Percentiles rank a stretch among this genome's conserved stretches.
These are phyloP conservation scores for Dittrichia graveolens DNA, from an alignment of 129 eudicot genomes.

Conservation along the genomic window DNA sequence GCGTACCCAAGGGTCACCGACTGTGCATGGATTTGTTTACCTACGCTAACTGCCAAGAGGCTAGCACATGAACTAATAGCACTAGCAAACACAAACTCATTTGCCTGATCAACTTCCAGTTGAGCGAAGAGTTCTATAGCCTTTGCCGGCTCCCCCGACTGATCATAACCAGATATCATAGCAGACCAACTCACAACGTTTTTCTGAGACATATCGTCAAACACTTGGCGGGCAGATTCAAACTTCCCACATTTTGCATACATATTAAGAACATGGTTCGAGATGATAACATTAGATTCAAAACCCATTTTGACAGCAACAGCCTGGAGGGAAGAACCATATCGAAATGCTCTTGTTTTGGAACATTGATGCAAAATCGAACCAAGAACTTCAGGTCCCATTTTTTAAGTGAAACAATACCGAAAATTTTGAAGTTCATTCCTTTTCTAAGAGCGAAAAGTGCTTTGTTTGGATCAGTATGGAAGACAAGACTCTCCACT, in stretches of 20 bases:
- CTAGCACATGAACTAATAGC: constrained; percentile 67
- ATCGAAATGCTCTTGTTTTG: constrained; percentile 45
- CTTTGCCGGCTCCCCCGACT: constrained; percentile 33
- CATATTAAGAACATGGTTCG: constrained; percentile 69
- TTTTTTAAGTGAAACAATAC: background rate
- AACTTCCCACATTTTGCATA: constrained; percentile 63
- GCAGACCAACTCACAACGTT: constrained; percentile 81
- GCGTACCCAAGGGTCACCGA: constrained; percentile 41
- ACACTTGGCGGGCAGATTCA: constrained; percentile 51
- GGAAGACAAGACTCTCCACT: background rate
- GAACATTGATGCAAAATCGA: constrained; percentile 56
- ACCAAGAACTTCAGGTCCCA: constrained; percentile 49
- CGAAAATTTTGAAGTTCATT: constrained; percentile 10
- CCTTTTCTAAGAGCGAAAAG: constrained; percentile 3
- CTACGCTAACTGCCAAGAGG: constrained; percentile 36
- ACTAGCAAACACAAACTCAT: constrained; percentile 70
- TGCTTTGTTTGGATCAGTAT: background rate
- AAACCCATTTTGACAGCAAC: constrained; percentile 54
- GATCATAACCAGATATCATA: constrained; percentile 82
- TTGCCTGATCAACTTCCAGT: constrained; percentile 46
- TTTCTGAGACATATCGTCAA: constrained; percentile 64
- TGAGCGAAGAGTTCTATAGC: constrained; percentile 46
- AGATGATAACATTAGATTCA: constrained; percentile 33
- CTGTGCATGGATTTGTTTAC: constrained; percentile 60
- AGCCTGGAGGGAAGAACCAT: constrained; percentile 64